Percentiles rank a stretch among this genome's conserved stretches.
Evolutionary conservation across 2,329 filamentous ascomycete genomes (phyloP).

Genomic region (Coniochaeta sp.): DNA sequence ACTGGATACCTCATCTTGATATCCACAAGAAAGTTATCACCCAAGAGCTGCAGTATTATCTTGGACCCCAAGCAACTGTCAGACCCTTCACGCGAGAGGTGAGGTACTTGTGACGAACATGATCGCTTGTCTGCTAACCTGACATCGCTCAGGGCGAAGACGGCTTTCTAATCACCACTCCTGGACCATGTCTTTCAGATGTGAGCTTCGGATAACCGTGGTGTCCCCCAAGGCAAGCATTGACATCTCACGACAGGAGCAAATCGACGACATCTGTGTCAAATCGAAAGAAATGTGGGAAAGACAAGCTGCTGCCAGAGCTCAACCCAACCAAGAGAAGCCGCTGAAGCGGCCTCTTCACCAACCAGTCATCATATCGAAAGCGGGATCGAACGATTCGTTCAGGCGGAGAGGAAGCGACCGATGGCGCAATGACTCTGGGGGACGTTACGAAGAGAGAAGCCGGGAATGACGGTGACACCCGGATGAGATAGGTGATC

Average conservation of each 20-base stretch:
- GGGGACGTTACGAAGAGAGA: conserved; percentile 14
- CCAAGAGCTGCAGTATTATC: conserved; percentile 48
- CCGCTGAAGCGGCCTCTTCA: conserved; percentile 49
- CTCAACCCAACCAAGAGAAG: conserved; percentile 33
- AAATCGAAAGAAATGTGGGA: conserved; percentile 54
- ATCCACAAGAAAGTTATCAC: conserved; percentile 55
- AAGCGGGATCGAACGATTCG: conserved; percentile 25
- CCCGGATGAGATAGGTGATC: neutral
- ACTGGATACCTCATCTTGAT: conserved; percentile 52
- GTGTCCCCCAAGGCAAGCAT: conserved; percentile 7
- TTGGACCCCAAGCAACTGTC: conserved; percentile 50
- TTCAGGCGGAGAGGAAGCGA: conserved; percentile 25
- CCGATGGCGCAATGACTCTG: conserved; percentile 20
- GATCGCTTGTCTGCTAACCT: conserved; percentile 8
- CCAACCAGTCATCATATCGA: conserved; percentile 43
- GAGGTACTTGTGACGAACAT: conserved; percentile 21
- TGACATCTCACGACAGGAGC: conserved; percentile 35
- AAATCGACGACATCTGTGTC: conserved; percentile 55
- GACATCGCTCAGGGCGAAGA: conserved; percentile 43
- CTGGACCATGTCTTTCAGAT: conserved; percentile 50
- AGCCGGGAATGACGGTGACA: conserved; percentile 15
- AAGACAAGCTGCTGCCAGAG: conserved; percentile 43
- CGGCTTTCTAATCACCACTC: conserved; percentile 51
- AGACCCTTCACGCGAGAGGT: conserved; percentile 50
- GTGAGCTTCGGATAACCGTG: conserved; percentile 29